These are phyloP conservation scores for Ballota nigra DNA, from an alignment of 257 asterid species.

Conservation along the genomic window DNA sequence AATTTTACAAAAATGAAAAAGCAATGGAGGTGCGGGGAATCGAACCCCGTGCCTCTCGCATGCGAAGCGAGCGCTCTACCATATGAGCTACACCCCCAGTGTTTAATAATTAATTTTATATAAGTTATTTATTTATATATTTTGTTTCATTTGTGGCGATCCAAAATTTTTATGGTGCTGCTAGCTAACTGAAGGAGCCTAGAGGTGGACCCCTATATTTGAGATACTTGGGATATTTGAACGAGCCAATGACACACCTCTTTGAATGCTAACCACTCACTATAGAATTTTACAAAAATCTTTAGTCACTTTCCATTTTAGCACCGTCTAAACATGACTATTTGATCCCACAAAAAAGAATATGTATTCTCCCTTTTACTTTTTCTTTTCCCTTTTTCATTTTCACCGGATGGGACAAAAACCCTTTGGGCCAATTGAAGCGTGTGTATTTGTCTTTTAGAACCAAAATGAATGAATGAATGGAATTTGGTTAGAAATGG, in stretches of 20 bases:
- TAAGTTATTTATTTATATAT: background rate
- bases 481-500: conserved; percentile 1
- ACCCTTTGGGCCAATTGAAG: conserved; percentile 18
- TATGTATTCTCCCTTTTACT: background rate
- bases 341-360: too few species aligned
- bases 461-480: conserved; percentile 19
- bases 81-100: conserved; percentile 99
- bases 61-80: conserved; percentile 99
- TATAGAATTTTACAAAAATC: background rate
- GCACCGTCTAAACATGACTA: conserved; percentile 13
- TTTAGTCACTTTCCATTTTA: background rate
- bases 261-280: background rate
- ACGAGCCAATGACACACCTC: background rate
- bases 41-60: conserved; percentile 99
- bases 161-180: background rate
- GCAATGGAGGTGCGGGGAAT: conserved; percentile 90
- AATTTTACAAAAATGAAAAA: too few species aligned
- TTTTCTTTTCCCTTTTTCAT: background rate
- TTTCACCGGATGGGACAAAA: conserved; percentile 15
- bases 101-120: too few species aligned
- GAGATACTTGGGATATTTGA: background rate
- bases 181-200: too few species aligned
- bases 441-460: conserved; percentile 6
- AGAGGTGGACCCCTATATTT: background rate
- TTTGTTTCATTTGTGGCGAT: background rate